A percentile compares a stretch with the other conserved stretches of the same genome.
Conservation (phyloP, 805 yeast genomes). For the Wickerhamomyces rabaulensis region DNA sequence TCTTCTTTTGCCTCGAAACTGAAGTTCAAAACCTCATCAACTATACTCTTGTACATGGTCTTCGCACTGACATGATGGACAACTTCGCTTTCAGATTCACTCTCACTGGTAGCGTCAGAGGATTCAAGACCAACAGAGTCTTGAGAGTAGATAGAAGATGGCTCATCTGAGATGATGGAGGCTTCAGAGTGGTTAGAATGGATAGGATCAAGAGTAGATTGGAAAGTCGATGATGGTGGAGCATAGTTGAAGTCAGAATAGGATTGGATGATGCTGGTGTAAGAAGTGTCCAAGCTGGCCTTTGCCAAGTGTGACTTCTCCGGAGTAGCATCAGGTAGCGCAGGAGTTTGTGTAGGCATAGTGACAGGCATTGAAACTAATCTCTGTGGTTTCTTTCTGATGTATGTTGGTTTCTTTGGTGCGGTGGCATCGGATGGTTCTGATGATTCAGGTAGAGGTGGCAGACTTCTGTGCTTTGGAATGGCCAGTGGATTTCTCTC, state of each 20-base stretch:
- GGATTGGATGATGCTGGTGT: constrained; percentile 6
- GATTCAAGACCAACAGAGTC: neutral
- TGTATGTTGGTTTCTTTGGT: neutral
- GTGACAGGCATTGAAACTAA: neutral
- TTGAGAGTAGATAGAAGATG: neutral
- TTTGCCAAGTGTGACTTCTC: neutral
- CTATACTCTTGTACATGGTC: neutral
- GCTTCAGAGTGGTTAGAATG: neutral
- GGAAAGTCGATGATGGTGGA: neutral
- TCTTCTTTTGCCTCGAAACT: too few relatives aligned
- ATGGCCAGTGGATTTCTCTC: neutral
- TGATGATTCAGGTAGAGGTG: neutral
- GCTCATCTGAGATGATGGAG: neutral
- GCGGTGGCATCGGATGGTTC: neutral
- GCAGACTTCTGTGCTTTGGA: neutral
- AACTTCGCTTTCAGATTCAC: neutral
- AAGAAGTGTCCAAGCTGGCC: constrained; percentile 2
- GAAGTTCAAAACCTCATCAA: neutral
- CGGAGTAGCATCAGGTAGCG: neutral
- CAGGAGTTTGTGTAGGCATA: neutral
- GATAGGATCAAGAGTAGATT: neutral
- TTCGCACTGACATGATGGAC: neutral
- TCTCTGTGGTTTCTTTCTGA: constrained; percentile 1
- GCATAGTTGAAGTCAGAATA: neutral
- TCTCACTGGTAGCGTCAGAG: neutral